Base-by-base conservation (phyloP, 257 asterid genomes). In the Scutellaria barbata region DNA sequence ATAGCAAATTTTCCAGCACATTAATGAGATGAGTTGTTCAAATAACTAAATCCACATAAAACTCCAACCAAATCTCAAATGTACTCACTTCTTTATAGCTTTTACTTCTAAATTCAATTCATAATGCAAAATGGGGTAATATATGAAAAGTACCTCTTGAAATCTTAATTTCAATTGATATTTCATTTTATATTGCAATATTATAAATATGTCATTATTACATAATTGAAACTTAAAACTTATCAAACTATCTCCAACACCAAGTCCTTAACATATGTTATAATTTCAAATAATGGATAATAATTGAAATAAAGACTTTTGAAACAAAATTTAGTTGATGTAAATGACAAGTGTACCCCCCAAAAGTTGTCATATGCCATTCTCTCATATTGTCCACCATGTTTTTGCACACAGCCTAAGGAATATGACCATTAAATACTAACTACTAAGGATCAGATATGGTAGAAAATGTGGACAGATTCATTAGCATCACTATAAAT, bases 301-400 rank as follows among this genome's bases (percentile, higher is more conserved):
- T 30, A 30, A 30, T 30, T 30, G 35, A 30, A 3, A 30, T 0
- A 30, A 45, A 14, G 64, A 10, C 10, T 4, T 66, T 63, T 46
- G 35, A 12, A 60, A 35, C 16, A 71, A 33, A 61, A 52, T 6
- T 54, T 2, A 10, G 3, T 5, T 11, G 56, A 22, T 14, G 6
- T 13, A 77, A 74, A 66, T 74, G 81, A 48, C 82, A 47, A 73
- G 6, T 30, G 58, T 76, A 33, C 76, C 86, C 81, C 69, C 68
- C 1, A 37, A 51, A 62, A 56, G 11, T 40, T 33, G 62, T 14
- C 76, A 69, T 60, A 69, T 65, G 59, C 60, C 47, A 37, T 35
- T 12, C 13, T 57, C 75, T 10, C 10, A 22, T 20, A 51, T 30
- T 45, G 68, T 17, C 59, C 43, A 39, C 56, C 55, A 63, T 76